phyloP scores from a whole-genome alignment of 345 rosid genomes.

The Salix suchowensis region DNA sequence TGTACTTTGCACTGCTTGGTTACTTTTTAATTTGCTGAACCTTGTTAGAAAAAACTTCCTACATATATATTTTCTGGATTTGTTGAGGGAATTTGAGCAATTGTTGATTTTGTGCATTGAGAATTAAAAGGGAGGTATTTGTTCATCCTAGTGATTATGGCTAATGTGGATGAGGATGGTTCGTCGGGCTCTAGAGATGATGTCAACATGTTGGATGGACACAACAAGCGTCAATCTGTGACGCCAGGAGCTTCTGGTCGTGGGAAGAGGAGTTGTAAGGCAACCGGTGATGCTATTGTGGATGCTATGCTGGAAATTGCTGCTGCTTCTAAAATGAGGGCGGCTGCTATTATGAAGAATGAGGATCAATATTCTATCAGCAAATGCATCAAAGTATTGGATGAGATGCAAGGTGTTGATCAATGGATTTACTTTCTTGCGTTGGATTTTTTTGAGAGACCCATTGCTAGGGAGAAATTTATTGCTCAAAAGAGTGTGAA shows the following conservation, averaged over 20 bases:
- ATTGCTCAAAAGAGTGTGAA: constrained; percentile 66
- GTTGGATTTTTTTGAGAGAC: constrained; percentile 75
- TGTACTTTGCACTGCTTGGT: neutral
- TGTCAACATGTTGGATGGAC: constrained; percentile 49
- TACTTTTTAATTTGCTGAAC: neutral
- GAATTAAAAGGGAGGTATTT: constrained; percentile 9
- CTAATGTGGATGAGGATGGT: constrained; percentile 46
- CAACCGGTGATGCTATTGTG: constrained; percentile 75
- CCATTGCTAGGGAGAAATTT: constrained; percentile 60
- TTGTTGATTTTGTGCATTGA: neutral
- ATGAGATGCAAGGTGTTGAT: constrained; percentile 71
- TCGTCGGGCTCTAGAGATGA: constrained; percentile 63
- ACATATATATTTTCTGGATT: neutral
- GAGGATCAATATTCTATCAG: constrained; percentile 73
- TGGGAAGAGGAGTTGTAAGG: constrained; percentile 66
- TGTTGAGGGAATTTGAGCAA: neutral
- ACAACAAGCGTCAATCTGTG: constrained; percentile 42
- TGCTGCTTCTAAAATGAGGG: constrained; percentile 76
- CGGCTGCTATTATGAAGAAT: constrained; percentile 55
- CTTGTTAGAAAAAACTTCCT: neutral
- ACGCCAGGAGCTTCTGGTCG: constrained; percentile 41
- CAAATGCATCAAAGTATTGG: constrained; percentile 79
- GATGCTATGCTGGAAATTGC: constrained; percentile 94
- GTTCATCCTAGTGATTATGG: constrained; percentile 38
- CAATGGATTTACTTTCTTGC: constrained; percentile 58